phyloP scores from a whole-genome alignment of 2,329 filamentous ascomycete genomes.

The Echinosphaeria canescens region DNA sequence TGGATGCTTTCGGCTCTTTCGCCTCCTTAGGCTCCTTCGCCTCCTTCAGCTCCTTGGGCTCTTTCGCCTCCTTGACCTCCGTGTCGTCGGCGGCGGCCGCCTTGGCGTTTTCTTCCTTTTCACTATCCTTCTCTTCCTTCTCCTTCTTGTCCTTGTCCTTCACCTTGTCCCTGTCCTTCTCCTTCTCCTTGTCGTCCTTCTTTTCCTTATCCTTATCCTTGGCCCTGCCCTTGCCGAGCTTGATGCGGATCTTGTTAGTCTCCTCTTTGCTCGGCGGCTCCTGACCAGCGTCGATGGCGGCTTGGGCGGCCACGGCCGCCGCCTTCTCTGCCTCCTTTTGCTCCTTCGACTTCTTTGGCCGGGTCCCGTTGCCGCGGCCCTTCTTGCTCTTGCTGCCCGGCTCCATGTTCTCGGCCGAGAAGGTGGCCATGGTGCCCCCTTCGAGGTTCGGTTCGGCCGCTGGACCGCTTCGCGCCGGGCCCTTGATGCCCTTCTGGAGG shows the following conservation, averaged over 20 bases:
- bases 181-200: constrained; percentile 18
- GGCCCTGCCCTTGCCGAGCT: constrained; percentile 22
- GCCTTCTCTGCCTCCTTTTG: constrained; percentile 66
- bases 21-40: constrained; percentile 19
- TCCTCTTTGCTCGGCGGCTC: constrained; percentile 40
- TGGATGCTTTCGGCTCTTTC: constrained; percentile 14
- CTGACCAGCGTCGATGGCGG: constrained; percentile 59
- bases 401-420: constrained; percentile 44
- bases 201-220: constrained; percentile 12
- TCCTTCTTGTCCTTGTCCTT: constrained; percentile 25
- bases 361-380: constrained; percentile 34
- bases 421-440: constrained; percentile 68
- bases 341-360: constrained; percentile 81
- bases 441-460: constrained; percentile 63
- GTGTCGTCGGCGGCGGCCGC: constrained; percentile 14
- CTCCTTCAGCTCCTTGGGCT: neutral
- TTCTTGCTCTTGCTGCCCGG: constrained; percentile 23
- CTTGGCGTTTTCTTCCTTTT: too few relatives aligned
- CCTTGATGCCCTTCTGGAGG: constrained; percentile 71
- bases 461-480: constrained; percentile 42
- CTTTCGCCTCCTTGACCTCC: constrained; percentile 1
- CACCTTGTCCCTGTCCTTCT: constrained; percentile 15
- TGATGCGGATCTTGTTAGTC: constrained; percentile 39
- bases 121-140: constrained; percentile 14
- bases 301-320: constrained; percentile 72